These are phyloP conservation scores for Neonothopanus nambi DNA, from an alignment of 1,284 basidiomycete species.

Conservation along the genomic window DNA sequence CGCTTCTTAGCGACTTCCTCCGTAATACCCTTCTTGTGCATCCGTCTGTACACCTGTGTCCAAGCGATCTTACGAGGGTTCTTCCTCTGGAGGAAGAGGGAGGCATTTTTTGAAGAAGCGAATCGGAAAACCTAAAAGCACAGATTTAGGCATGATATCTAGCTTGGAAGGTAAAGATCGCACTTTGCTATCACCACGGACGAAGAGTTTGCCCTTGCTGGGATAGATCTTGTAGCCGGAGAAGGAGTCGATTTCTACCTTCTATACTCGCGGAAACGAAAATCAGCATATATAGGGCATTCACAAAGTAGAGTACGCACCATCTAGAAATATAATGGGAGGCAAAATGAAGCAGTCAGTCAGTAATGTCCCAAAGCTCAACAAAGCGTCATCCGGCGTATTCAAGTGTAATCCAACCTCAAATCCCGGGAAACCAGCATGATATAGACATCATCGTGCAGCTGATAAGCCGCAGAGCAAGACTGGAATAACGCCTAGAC, in stretches of 20 bases:
- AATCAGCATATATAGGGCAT: slow-evolving; percentile 16
- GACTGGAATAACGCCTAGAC: slow-evolving; percentile 9
- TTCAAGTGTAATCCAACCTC: slow-evolving; percentile 43
- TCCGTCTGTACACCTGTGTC: slow-evolving; percentile 95
- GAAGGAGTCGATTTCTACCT: slow-evolving; percentile 97
- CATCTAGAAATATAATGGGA: slow-evolving; percentile 40
- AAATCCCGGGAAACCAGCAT: slow-evolving; percentile 21
- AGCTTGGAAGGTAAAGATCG: slow-evolving; percentile 24
- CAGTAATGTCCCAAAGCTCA: slow-evolving; percentile 10
- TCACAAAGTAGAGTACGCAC: slow-evolving; percentile 34
- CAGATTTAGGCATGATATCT: background rate
- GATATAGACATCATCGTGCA: slow-evolving; percentile 24
- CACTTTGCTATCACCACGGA: slow-evolving; percentile 96
- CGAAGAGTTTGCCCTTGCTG: slow-evolving; percentile 92
- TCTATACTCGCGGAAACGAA: slow-evolving; percentile 57
- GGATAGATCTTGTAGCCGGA: slow-evolving; percentile 97
- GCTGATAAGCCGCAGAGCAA: slow-evolving; percentile 19
- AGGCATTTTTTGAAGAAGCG: slow-evolving; percentile 86
- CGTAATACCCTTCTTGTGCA: slow-evolving; percentile 99
- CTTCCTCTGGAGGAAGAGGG: slow-evolving; percentile 99
- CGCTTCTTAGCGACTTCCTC: slow-evolving; percentile 99
- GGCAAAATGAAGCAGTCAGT: slow-evolving; percentile 15
- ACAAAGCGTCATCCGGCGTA: slow-evolving; percentile 41
- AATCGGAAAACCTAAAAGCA: slow-evolving; percentile 85
- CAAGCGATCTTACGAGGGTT: slow-evolving; percentile 99